phyloP scores from a whole-genome alignment of 345 rosid genomes.

The Rhodamnia argentea region DNA sequence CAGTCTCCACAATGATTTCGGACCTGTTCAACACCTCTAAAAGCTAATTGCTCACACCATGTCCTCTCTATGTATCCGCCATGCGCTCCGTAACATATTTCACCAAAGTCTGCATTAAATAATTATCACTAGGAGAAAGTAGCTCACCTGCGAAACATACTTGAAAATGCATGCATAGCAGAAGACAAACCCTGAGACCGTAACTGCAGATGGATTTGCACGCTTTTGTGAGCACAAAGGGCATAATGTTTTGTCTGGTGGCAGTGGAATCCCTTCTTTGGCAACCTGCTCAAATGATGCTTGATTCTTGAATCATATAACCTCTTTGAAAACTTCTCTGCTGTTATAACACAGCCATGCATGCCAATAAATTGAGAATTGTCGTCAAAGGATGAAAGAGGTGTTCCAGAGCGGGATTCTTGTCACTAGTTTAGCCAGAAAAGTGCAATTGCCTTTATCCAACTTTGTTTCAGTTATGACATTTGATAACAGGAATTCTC shows the following conservation, averaged over 20 bases:
- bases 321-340: neutral
- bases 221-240: slow-evolving; percentile 93
- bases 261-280: slow-evolving; percentile 78
- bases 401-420: neutral
- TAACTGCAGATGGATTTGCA: slow-evolving; percentile 89
- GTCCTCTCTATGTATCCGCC: neutral
- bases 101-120: neutral
- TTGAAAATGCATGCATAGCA: slow-evolving; percentile 94
- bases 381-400: neutral
- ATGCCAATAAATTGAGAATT: neutral
- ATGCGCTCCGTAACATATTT: neutral
- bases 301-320: neutral
- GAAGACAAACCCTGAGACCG: slow-evolving; percentile 90
- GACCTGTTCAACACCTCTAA: neutral
- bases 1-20: neutral
- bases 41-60: neutral
- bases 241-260: slow-evolving; percentile 64
- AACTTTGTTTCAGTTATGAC: neutral
- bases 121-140: neutral
- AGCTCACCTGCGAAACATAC: slow-evolving; percentile 74
- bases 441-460: neutral
- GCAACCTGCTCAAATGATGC: slow-evolving; percentile 42
- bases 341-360: neutral
- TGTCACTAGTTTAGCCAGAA: neutral
- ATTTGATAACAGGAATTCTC: neutral